Base-by-base conservation (phyloP, 176 grass and related monocot genomes). In the Triticum turgidum region DNA sequence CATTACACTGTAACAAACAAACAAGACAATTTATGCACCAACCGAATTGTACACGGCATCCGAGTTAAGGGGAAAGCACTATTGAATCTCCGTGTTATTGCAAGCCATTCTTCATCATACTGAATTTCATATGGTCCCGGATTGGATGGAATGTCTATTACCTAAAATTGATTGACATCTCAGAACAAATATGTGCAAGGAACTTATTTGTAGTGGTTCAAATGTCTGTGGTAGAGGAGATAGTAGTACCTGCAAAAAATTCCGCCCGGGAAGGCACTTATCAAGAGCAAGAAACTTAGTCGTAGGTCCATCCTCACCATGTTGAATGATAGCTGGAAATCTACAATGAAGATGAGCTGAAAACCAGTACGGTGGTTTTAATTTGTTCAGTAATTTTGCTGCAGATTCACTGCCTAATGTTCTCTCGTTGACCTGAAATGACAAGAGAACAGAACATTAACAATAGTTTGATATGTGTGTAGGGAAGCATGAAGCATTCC, bases 31-130 rank as follows among this genome's bases (percentile, higher is more conserved):
- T 66, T 73, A 77, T 76, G 70, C 65, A 66, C 78, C 3, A 51
- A 94, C 96, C 87, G 76, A 52, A 83, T 84, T 73, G 77, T 85
- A 81, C 94, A 82, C 2, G n/a, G 72, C 69, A 62, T 87, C 71
- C 37, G 82, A 58, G 89, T 92, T 89, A 92, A 91, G 20, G 93
- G 88, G 44, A 98, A 94, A 73, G 85, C 14, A 69, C 65, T 89
- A 79, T 91, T 94, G 68, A 95, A 98, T 49, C 89, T 98, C 41
- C 84, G 77, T 80, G 91, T 93, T 94, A 98, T 95, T 80, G 96
- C 93, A 79, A 98, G 90, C 96, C 93, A 98, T 65, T 95, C 96
- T 85, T 98, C 96, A 69, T 98, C 93, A 39, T 95, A 98, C 6
- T 85, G 89, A 42, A 95, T 92, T 92, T 95, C 93, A 91, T 94